A percentile compares a stretch with the other conserved stretches of the same genome.
Evolutionary conservation across 495 filamentous ascomycete species (phyloP).

Genomic region (Aspergillus funiculosus): DNA sequence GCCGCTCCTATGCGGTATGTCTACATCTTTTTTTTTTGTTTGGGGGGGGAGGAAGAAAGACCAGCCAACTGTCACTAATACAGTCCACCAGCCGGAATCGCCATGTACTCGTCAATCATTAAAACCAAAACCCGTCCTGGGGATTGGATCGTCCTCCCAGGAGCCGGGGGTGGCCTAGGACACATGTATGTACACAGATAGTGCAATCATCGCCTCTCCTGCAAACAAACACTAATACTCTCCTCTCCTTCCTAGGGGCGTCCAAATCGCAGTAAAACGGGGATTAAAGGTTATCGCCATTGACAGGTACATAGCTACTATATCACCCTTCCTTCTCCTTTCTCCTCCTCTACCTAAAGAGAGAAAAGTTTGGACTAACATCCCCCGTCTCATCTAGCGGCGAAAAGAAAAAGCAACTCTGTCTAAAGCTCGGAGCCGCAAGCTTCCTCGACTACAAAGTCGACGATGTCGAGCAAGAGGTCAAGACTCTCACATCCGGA

Average conservation of each 20-base stretch:
- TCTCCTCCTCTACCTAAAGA: too few relatives aligned
- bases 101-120: slow-evolving; percentile 45
- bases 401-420: slow-evolving; percentile 37
- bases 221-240: background rate
- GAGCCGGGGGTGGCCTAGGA: slow-evolving; percentile 41
- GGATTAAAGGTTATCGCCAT: slow-evolving; percentile 40
- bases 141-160: slow-evolving; percentile 39
- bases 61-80: too few relatives aligned
- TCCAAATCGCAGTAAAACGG: slow-evolving; percentile 40
- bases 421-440: slow-evolving; percentile 34
- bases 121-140: slow-evolving; percentile 37
- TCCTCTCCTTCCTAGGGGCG: slow-evolving; percentile 25
- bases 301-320: slow-evolving; percentile 27
- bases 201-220: background rate
- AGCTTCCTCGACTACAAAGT: slow-evolving; percentile 38
- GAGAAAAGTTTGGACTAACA: too few relatives aligned
- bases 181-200: slow-evolving; percentile 31
- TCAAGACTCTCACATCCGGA: slow-evolving; percentile 30
- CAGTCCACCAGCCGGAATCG: slow-evolving; percentile 32
- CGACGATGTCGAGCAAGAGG: slow-evolving; percentile 31
- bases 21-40: too few relatives aligned
- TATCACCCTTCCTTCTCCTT: background rate
- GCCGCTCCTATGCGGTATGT: slow-evolving; percentile 39
- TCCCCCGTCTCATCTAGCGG: slow-evolving; percentile 28
- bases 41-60: too few relatives aligned